Conservation (phyloP, 441 rosid species). For the Brassica balearica region DNA sequence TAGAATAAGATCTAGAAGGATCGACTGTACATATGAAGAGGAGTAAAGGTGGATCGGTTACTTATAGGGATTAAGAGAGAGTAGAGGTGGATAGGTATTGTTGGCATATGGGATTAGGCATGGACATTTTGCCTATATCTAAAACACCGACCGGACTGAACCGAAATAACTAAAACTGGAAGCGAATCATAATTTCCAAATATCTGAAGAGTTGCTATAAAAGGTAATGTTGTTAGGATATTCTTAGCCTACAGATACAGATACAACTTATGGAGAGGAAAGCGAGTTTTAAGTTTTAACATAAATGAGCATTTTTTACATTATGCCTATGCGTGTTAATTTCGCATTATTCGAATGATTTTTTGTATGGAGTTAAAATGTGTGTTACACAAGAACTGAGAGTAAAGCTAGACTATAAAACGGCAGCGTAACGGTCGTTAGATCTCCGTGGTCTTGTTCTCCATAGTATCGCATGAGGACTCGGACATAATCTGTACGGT, state of each 20-base stretch:
- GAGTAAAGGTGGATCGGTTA: too few species aligned
- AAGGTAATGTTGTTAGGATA: slow-evolving; percentile 16
- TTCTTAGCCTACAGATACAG: slow-evolving; percentile 18
- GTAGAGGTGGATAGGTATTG: too few species aligned
- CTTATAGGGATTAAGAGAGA: too few species aligned
- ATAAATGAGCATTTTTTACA: slow-evolving; percentile 9
- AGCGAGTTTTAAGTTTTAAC: slow-evolving; percentile 20
- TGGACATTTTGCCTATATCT: too few species aligned
- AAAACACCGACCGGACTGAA: too few species aligned
- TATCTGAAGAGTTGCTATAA: not conserved
- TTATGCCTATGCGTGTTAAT: not conserved
- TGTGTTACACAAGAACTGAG: not conserved
- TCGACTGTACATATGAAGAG: too few species aligned
- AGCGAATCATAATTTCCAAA: too few species aligned
- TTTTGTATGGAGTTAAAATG: not conserved
- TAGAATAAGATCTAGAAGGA: too few species aligned
- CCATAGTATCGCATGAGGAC: slow-evolving; percentile 77
- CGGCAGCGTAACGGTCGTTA: slow-evolving; percentile 36
- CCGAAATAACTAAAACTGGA: too few species aligned
- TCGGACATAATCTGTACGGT: slow-evolving; percentile 73
- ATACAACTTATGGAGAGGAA: not conserved
- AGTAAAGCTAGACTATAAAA: slow-evolving; percentile 7
- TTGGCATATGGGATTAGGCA: too few species aligned
- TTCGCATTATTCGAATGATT: not conserved
- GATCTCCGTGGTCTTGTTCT: slow-evolving; percentile 55